Conservation (phyloP, 2,329 filamentous ascomycete genomes). For the Pseudogymnoascus sp. region DNA sequence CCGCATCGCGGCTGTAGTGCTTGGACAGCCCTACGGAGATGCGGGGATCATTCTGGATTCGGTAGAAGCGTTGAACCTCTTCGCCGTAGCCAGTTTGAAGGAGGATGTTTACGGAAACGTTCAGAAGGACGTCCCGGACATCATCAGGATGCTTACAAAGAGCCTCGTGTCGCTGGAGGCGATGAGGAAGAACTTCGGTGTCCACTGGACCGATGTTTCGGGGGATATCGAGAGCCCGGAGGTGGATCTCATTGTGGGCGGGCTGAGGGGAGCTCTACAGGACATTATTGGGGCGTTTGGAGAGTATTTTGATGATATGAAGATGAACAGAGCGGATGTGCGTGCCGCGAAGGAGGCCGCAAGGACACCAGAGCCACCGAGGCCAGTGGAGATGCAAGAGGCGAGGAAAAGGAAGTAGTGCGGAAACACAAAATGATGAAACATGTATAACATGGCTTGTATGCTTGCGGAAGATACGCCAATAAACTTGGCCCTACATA, state of each 20-base stretch:
- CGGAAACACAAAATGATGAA: background rate
- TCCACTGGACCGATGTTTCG: conserved; percentile 74
- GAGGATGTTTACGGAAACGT: conserved; percentile 84
- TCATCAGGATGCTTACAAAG: conserved; percentile 64
- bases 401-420: conserved; percentile 7
- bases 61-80: conserved; percentile 56
- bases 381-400: conserved; percentile 24
- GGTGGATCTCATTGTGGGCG: conserved; percentile 60
- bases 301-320: conserved; percentile 62
- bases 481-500: background rate
- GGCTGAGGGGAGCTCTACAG: conserved; percentile 56
- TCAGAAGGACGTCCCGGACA: conserved; percentile 66
- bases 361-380: background rate
- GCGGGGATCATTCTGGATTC: conserved; percentile 62
- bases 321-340: conserved; percentile 63
- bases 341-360: conserved; percentile 56
- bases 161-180: conserved; percentile 62
- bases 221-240: conserved; percentile 50
- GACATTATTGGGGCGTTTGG: conserved; percentile 65
- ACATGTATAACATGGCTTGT: conserved; percentile 6
- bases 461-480: background rate
- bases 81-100: conserved; percentile 63
- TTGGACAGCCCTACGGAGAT: conserved; percentile 67
- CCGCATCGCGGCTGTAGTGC: conserved; percentile 56
- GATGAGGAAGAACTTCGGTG: conserved; percentile 50